Evolutionary conservation across 768 basidiomycete species (phyloP), one percentile per base, ranked within the genome.

Genomic region (Kwoniella dejecticola): DNA sequence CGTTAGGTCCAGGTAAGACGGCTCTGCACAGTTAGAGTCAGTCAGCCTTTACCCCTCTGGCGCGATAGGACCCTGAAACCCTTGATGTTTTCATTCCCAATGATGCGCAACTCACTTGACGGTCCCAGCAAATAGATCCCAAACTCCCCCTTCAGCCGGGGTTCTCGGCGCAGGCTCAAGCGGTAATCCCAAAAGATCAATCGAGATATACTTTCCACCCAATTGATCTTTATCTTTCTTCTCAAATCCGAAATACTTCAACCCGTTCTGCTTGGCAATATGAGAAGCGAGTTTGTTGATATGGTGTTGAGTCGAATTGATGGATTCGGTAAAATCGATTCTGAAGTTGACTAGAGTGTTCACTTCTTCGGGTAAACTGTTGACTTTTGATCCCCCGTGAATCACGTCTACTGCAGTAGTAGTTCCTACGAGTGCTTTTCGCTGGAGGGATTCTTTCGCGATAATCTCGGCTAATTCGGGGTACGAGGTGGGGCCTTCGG

Each of bases 321-420:
- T 57, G 19, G 55, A 64, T 53, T 74, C 74, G 1, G 66, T 61
- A 57, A 77, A 77, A 62, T 75, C 73, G 52, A 77, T 77, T 19
- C 76, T 66, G 64, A 73, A 72, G 57, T 77, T 77, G 66, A 77
- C 68, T 42, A 62, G 31, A 8, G 70, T 59, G 1, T 62, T 67
- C 17, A 77, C 76, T 3, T 68, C 48, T 53, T 76, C 74, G n/a
- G 74, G 74, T 7, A 76, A 36, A 38, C 69, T 71, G 38, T 73
- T 76, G 45, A 74, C 72, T 40, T 78, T 78, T 36, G 69, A 68
- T 12, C 77, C 77, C 23, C 76, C 77, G 47, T 64, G 36, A 60
- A 78, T 66, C 19, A 78, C 72, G 33, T 77, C 75, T 42, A 78
- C 70, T 3, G 77, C 77, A 6, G 68, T 68, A 0, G 75, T 76